Evolutionary conservation across 2,329 filamentous ascomycete genomes (phyloP), one percentile per base, ranked within the genome.

Genomic region (Xylariaceae sp.): DNA sequence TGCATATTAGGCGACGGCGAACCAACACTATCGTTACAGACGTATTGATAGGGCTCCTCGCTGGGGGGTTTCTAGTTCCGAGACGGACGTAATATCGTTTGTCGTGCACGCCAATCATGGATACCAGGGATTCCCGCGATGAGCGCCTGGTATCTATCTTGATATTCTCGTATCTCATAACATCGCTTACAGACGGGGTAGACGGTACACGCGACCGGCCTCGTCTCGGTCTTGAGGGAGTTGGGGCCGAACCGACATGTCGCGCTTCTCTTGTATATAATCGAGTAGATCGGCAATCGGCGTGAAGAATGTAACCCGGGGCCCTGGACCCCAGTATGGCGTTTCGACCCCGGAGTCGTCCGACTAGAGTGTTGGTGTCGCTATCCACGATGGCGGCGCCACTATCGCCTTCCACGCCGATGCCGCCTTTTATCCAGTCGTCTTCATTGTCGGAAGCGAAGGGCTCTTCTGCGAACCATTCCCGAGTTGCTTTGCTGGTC

Each of bases 391-490:
- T 66, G 49, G 70, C 72, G 2, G 73, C 74, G 32, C 74, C 74
- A 53, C 73, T 76, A 55, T 76, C 74, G 7, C 74, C 74, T 45
- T 68, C 65, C 6, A 76, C 72, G 12, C 74, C 74, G 8, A 76
- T 74, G 31, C 74, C 74, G 3, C 74, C 73, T 2, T 72, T 68
- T 48, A 76, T 76, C 74, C 74, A 76, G 7, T 63, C 68, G 9
- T 76, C 71, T 40, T 75, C 73, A 43, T 74, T 60, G 7, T 73
- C 71, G n/a, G 62, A 64, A 0, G 66, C 58, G 31, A 62, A 66
- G 1, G 71, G 70, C 55, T 75, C 72, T 57, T 76, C 74, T 26
- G 76, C 64, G 51, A 72, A 76, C 74, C 74, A 76, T 61, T 76
- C 74, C 4, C 74, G 65, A 3, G 74, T 76, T 2, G 70, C 69